Conservation (phyloP, 2,329 filamentous ascomycete genomes). For the Pseudogymnoascus sp. region DNA sequence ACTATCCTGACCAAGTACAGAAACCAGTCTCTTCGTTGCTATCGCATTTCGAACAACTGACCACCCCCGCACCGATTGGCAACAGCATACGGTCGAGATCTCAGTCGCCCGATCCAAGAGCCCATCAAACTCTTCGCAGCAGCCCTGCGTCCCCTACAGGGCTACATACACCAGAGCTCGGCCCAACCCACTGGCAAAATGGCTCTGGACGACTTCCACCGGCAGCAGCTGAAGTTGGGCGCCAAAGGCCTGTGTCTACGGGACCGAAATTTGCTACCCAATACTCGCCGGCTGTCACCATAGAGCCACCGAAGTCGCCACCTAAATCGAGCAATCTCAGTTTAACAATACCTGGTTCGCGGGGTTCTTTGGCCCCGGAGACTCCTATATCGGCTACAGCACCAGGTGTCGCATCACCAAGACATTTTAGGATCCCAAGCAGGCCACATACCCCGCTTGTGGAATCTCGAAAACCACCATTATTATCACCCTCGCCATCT, state of each 20-base stretch:
- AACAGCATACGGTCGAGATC: constrained; percentile 7
- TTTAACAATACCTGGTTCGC: constrained; percentile 25
- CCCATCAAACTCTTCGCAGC: not conserved
- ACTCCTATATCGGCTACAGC: constrained; percentile 39
- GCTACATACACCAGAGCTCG: not conserved
- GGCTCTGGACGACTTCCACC: not conserved
- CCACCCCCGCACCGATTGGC: not conserved
- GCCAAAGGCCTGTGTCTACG: not conserved
- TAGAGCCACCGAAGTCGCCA: constrained; percentile 65
- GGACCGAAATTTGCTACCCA: constrained; percentile 4
- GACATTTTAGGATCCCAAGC: constrained; percentile 47
- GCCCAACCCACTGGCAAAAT: not conserved
- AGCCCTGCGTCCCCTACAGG: not conserved
- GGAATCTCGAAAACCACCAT: constrained; percentile 43
- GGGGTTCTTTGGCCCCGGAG: constrained; percentile 33
- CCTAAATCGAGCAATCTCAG: constrained; percentile 37
- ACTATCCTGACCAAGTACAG: constrained; percentile 33
- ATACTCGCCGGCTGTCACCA: constrained; percentile 54
- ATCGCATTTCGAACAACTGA: constrained; percentile 66
- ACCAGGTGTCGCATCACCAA: constrained; percentile 32
- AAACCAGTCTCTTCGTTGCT: constrained; percentile 76
- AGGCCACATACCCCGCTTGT: constrained; percentile 46
- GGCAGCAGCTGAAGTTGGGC: not conserved
- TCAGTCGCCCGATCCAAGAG: constrained; percentile 5
- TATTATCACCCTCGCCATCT: constrained; percentile 28